These are phyloP conservation scores for Paradendryphiella salina DNA, from an alignment of 2,329 filamentous ascomycete genomes.

Conservation along the genomic window DNA sequence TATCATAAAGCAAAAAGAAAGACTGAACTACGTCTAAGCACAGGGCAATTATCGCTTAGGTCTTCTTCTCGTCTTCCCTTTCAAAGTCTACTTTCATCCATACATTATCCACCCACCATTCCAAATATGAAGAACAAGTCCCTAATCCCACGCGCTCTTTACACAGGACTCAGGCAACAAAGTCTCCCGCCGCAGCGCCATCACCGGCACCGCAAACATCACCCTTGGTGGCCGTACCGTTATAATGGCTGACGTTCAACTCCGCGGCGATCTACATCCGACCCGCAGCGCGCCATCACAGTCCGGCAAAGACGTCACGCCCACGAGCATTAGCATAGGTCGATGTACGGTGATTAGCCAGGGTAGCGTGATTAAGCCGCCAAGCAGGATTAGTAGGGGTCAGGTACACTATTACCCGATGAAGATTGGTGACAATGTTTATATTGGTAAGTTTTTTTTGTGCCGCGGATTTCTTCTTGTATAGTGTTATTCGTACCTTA, in stretches of 20 bases:
- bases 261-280: constrained; percentile 78
- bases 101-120: neutral
- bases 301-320: constrained; percentile 39
- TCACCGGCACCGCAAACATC: constrained; percentile 96
- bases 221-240: constrained; percentile 93
- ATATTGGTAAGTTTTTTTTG: constrained; percentile 66
- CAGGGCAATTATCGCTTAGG: neutral
- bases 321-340: constrained; percentile 77
- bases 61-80: neutral
- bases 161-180: constrained; percentile 94
- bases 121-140: neutral
- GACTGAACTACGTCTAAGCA: neutral
- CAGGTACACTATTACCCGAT: constrained; percentile 79
- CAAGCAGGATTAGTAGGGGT: constrained; percentile 79
- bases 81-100: neutral
- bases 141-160: neutral
- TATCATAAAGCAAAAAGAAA: neutral
- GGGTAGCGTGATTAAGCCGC: constrained; percentile 77
- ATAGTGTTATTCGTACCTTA: neutral
- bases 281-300: constrained; percentile 44
- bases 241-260: constrained; percentile 91
- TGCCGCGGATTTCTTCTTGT: neutral
- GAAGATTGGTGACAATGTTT: constrained; percentile 92
- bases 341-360: constrained; percentile 87
- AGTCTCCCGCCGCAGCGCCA: constrained; percentile 86